Evolutionary conservation across 805 yeast species (phyloP), one percentile per base, ranked within the genome.

Genomic region (Phaffomyces antillensis): DNA sequence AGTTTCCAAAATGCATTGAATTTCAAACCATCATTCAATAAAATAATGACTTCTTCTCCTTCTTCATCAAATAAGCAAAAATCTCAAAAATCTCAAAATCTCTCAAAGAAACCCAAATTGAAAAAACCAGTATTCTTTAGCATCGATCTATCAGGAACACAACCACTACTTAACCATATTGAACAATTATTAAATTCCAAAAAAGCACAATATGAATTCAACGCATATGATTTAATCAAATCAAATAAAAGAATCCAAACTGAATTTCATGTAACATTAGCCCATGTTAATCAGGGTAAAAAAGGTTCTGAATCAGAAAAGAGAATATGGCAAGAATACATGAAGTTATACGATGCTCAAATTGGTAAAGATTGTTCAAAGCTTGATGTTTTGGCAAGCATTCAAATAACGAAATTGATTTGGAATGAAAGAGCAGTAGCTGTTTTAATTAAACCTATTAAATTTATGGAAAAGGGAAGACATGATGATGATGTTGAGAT

Each of bases 191-290:
- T 40, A 30, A 4, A 3, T 5, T n/a, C 25, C 10, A 7, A 11
- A 9, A 44, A 33, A 16, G n/a, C 28, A 9, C 15, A 37, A 16
- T 28, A 34, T 30, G 41, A 39, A 7, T 28, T 11, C n/a, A 11
- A 4, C 41, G 44, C 34, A 12, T 44, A 7, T 34, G 41, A 8
- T 25, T 12, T n/a, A 2, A 17, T 77, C 12, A 51, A 64, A 31
- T 42, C 56, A 2, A 44, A 40, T 0, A 56, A 61, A 1, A 62
- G 79, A 31, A 59, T 82, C 1, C 86, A 79, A 50, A 41, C 57
- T 0, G 69, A 69, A 26, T 81, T 85, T 52, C 95, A 86, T 56
- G 74, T 86, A 3, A 87, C 95, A 0, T 56, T 85, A 37, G 68
- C 76, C 5, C 95, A 85, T 56, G 50, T 60, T 0, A 44, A 48